These are phyloP conservation scores for Chloranthus sessilifolius DNA, from an alignment of 164 flowering plant genomes.

Conservation along the genomic window DNA sequence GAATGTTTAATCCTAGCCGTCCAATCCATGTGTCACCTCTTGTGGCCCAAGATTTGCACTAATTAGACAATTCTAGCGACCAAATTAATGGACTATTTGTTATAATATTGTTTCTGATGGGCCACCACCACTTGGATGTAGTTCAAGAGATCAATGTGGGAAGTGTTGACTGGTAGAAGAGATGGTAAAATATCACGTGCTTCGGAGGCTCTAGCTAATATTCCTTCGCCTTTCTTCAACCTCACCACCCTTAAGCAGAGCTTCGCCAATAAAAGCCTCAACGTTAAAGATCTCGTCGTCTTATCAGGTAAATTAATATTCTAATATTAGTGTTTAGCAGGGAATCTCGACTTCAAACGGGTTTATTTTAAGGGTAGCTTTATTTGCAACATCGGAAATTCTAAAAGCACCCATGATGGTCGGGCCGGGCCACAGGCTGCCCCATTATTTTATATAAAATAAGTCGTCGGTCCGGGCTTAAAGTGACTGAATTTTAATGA, in stretches of 20 bases:
- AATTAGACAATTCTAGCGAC: no score
- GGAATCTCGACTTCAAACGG: not conserved
- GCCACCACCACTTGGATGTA: no score
- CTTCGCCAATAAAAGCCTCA: constrained; percentile 38
- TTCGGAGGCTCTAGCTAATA: constrained; percentile 29
- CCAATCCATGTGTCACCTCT: no score
- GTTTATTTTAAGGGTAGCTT: not conserved
- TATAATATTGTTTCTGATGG: no score
- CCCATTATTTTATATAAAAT: not conserved
- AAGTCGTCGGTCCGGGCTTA: no score
- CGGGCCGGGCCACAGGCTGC: not conserved
- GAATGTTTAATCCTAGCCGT: no score
- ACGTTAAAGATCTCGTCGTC: constrained; percentile 45
- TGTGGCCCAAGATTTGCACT: no score
- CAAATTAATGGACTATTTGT: no score
- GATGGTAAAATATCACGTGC: constrained; percentile 47
- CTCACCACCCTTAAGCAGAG: constrained; percentile 31
- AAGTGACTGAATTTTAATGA: no score
- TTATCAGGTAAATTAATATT: constrained; percentile 29
- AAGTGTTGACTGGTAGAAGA: constrained; percentile 50
- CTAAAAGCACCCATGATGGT: not conserved
- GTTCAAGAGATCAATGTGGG: constrained; percentile 41
- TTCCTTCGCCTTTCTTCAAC: constrained; percentile 44
- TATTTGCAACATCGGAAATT: not conserved
- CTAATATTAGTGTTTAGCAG: not conserved